Percentiles rank a stretch among this genome's conserved stretches.
Evolutionary conservation across 306 rosid genomes (phyloP).

Genomic region (Bauhinia variegata): DNA sequence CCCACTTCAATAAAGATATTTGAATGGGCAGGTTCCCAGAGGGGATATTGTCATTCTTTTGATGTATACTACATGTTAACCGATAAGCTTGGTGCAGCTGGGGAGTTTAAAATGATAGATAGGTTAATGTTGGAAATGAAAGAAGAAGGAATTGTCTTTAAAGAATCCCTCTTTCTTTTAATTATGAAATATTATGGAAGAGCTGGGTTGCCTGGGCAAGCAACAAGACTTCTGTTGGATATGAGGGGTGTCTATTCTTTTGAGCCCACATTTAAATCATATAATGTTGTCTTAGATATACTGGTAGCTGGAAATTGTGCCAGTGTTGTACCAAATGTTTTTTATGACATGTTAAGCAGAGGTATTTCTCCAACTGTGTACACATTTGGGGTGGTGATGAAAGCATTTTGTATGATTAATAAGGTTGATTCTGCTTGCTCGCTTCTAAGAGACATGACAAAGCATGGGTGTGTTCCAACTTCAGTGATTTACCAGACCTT

Average conservation of each 20-base stretch:
- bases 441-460: conserved; percentile 84
- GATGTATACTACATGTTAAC: conserved; percentile 62
- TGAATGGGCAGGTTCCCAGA: conserved; percentile 65
- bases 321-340: conserved; percentile 68
- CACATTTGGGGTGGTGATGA: conserved; percentile 82
- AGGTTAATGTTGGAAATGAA: conserved; percentile 76
- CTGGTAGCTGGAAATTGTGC: conserved; percentile 76
- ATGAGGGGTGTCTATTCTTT: conserved; percentile 69
- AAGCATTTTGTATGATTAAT: conserved; percentile 70
- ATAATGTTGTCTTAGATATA: conserved; percentile 77
- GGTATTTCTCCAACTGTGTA: conserved; percentile 69
- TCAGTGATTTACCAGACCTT: conserved; percentile 84
- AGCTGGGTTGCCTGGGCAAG: conserved; percentile 83
- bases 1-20: conserved; percentile 76
- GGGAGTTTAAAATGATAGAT: conserved; percentile 73
- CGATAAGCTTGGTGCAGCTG: conserved; percentile 76
- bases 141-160: conserved; percentile 66
- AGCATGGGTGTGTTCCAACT: conserved; percentile 89
- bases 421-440: conserved; percentile 89
- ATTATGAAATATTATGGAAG: conserved; percentile 76
- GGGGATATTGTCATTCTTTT: conserved; percentile 74
- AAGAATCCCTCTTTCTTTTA: conserved; percentile 74
- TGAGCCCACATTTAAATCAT: conserved; percentile 73
- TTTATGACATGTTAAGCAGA: conserved; percentile 83
- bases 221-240: conserved; percentile 84